Base-by-base conservation (phyloP, 306 rosid species). In the Malus asiatica region DNA sequence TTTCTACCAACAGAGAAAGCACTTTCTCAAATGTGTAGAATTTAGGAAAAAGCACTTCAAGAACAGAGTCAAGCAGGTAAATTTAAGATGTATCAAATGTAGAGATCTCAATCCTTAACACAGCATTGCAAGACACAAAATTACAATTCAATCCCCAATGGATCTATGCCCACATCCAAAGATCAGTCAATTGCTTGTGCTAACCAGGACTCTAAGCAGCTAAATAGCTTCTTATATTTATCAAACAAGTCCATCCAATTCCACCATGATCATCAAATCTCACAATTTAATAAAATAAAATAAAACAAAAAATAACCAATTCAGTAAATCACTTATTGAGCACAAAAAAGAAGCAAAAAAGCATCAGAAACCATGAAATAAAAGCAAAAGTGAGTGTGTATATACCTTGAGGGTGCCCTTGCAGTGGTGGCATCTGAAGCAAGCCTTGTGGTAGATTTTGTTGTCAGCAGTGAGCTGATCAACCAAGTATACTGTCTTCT, bases 361-460 rank as follows among this genome's bases (percentile, higher is more conserved):
- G 44, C 63, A 69, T 19, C 16, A 76, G 55, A 61, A 74, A 75
- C 59, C 81, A 45, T 52, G 42, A 69, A 48, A 59, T 22, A 35
- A 72, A 40, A 35, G 52, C 9, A 19, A 7, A 71, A 32, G 52
- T 13, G 48, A 55, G 15, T 19, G 66, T 14, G 19, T 5, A 5
- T 5, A 51, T 51, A 89, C 99, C 99, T 90, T 92, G 83, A 95
- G 97, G 80, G 97, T 92, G 60, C 97, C 90, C 84, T 92, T 95
- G 89, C 99, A 95, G 78, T 95, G 99, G 82, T 90, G 96, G 79
- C 99, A 95, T 82, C 89, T 92, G 82, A 95, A 95, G 82, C 99
- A 95, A 40, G 91, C 89, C 74, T 89, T 92, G 82, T 95, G 99
- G 70, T 89, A 95, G 76, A 88, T 90, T 79, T 84, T 92, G 84